Conservation (phyloP, 1,284 basidiomycete genomes). For the Moniliophthora roreri region DNA sequence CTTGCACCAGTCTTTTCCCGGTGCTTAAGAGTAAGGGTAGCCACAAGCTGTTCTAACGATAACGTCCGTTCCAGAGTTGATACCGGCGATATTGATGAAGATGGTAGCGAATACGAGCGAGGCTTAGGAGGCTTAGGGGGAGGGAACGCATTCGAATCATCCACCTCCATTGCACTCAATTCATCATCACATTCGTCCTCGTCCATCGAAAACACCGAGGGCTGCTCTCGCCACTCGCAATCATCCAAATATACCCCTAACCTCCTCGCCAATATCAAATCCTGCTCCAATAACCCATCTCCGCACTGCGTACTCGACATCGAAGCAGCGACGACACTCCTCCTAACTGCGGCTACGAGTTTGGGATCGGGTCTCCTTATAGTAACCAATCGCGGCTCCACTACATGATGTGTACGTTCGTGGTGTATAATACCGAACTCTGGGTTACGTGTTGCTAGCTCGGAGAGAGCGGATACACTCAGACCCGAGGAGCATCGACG, state of each 20-base stretch:
- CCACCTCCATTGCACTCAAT: neutral
- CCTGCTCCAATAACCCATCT: neutral
- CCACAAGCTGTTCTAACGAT: neutral
- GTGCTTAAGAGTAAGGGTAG: constrained; percentile 2
- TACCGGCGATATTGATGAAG: neutral
- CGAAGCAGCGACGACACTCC: neutral
- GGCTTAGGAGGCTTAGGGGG: no score
- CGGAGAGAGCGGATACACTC: no score
- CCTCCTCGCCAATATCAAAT: neutral
- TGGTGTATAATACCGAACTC: no score
- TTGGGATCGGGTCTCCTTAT: neutral
- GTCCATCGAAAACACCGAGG: constrained; percentile 1
- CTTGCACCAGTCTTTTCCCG: neutral
- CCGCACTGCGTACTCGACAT: neutral
- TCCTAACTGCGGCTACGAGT: neutral
- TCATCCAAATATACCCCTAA: neutral
- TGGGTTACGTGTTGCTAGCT: no score
- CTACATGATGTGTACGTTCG: no score
- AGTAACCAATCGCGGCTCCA: no score
- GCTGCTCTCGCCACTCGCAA: neutral
- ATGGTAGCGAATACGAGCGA: no score
- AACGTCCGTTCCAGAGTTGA: neutral
- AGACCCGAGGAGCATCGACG: no score
- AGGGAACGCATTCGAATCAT: neutral
- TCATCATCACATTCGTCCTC: neutral